Evolutionary conservation across 78 protist species (phyloP), one percentile per base, ranked within the genome.

Genomic region (Chrysochromulina tobinii): DNA sequence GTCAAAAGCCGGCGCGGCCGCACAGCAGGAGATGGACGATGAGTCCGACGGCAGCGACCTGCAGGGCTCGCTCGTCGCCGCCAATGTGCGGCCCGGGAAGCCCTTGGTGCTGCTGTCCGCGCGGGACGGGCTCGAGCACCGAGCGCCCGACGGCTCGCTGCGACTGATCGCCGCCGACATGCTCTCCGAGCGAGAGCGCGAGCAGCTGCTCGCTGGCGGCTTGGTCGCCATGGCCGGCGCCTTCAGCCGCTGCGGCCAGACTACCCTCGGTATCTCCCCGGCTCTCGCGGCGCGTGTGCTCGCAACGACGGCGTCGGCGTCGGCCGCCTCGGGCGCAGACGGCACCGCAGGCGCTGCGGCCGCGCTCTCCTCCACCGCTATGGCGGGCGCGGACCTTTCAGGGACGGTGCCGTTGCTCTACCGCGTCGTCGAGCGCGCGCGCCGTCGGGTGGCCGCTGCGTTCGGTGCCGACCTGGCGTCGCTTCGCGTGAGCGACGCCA

Each of bases 181-280:
- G 25, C n/a, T 17, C 23, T 0, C 12, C 15, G 38, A 8, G 23
- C 58, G 17, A 0, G 84, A 75, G 84, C 51, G 84, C 84, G 15
- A 18, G n/a, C 18, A 20, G 38, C 53, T 75, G n/a, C 38, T 51
- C 11, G 54, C 84, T 0, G 84, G 38, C 59, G 84, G 53, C 18
- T 9, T 75, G 23, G 58, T 14, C 11, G 48, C 48, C 58, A 11
- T 75, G 53, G 84, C 84, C 25, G 54, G 59, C 58, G 84, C 53
- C 59, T 75, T 75, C 84, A 2, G n/a, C 20, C 84, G 84, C 54
- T 17, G 59, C 84, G 84, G 84, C 25, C 84, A 75, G 84, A 38
- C 84, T 14, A 75, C 84, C n/a, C 84, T 75, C 84, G 84, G 84
- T 21, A 11, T 75, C 59, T 51, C 58, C 18, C 84, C 84, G 3